Evolutionary conservation across 495 filamentous ascomycete species (phyloP), one percentile per base, ranked within the genome.

Genomic region (Xylaria intraflava): DNA sequence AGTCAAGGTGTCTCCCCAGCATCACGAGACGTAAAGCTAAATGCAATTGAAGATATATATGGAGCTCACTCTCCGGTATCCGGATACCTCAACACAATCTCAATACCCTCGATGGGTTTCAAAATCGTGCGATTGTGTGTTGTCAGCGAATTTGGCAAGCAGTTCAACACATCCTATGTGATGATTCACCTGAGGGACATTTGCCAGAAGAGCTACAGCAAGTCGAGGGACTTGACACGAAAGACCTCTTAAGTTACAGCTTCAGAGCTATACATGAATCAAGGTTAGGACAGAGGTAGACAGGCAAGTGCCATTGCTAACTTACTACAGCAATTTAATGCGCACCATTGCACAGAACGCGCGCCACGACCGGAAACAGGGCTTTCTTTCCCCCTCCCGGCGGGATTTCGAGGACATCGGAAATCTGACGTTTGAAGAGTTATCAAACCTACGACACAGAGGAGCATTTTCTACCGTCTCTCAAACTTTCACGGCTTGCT

Each of bases 381-480:
- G 65, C 5, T 62, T 64, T 9, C 59, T 74, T 42, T 65, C 62
- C 6, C 67, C 80, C 6, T 62, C 69, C 4, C 46, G 54, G 5
- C 60, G 67, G 12, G 62, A 77, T n/a, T 80, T 86, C 50, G 64
- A 70, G 27, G 49, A 67, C 0, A 81, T 90, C 16, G 90, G 90
- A 17, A 69, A 77, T 17, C 68, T 90, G 0, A 83, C 85, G 39
- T 93, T 96, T 60, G 79, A 77, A 20, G 89, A 97, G 65, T 74
- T 98, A 2, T 82, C 88, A 0, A 84, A 82, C 38, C 78, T 97
- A 43, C 82, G 93, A 11, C 93, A 98, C 65, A 78, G 93, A 53
- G 93, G 93, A 46, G 93, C 93, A 16, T 97, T 97, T 63, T 91
- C 90, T 0, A 90, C 90, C 6, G 92, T 96, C 3, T 86, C 93